phyloP scores from a whole-genome alignment of 2,329 filamentous ascomycete genomes.

The Epichloe gansuensis region DNA sequence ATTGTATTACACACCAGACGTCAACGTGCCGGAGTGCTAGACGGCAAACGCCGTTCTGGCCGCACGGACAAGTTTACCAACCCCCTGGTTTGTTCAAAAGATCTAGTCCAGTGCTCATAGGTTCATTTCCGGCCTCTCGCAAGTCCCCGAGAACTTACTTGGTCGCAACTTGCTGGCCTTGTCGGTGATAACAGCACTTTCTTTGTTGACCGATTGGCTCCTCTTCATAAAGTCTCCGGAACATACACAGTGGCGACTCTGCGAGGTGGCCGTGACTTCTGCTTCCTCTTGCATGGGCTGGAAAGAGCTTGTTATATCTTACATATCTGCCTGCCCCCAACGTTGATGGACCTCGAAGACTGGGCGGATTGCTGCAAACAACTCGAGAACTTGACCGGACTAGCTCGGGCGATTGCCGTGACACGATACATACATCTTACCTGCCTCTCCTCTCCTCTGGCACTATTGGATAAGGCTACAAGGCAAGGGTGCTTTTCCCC shows the following conservation, averaged over 20 bases:
- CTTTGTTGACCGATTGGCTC: too few species aligned
- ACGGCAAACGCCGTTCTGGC: not conserved
- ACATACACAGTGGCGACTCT: not conserved
- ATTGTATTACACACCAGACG: not conserved
- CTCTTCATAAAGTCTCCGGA: not conserved
- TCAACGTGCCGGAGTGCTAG: not conserved
- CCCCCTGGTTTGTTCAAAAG: not conserved
- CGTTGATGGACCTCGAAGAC: not conserved
- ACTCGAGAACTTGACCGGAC: not conserved
- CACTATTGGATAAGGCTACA: conserved; percentile 3
- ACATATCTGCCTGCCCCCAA: not conserved
- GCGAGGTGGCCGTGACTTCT: not conserved
- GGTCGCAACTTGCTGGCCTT: not conserved
- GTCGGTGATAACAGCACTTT: not conserved
- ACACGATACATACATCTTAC: not conserved
- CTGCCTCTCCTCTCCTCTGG: not conserved
- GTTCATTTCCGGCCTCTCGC: not conserved
- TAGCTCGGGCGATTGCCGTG: conserved; percentile 1
- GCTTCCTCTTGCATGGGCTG: not conserved
- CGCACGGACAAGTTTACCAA: not conserved
- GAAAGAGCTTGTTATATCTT: not conserved
- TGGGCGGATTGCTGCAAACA: not conserved
- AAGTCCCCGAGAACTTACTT: not conserved
- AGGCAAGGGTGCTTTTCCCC: conserved; percentile 1
- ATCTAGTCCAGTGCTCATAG: not conserved